These are phyloP conservation scores for Larix kaempferi DNA, from an alignment of 75 land plant species.

Conservation along the genomic window DNA sequence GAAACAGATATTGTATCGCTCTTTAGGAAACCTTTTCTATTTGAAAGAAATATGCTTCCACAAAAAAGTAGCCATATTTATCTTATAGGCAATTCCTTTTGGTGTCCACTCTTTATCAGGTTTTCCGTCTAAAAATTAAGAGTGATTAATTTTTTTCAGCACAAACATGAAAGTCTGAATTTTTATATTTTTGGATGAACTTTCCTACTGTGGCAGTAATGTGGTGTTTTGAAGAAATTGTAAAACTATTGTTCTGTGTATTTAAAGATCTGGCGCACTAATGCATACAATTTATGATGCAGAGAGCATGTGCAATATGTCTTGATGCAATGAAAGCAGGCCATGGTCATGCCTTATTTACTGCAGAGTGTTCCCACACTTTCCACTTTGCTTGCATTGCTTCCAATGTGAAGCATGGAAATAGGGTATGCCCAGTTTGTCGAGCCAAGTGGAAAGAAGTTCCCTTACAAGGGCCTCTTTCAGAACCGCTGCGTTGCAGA, in stretches of 20 bases:
- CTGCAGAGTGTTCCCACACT: constrained; percentile 89
- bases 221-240: not conserved
- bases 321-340: constrained; percentile 70
- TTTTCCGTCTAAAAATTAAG: not conserved
- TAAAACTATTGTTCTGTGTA: no score
- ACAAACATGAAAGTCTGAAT: not conserved
- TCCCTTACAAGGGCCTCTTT: constrained; percentile 54
- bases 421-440: constrained; percentile 84
- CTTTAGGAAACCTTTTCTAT: no score
- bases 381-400: constrained; percentile 91
- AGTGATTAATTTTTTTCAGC: not conserved
- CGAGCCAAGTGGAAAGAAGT: constrained; percentile 92
- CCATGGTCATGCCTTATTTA: constrained; percentile 81
- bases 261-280: not conserved
- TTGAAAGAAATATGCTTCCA: no score
- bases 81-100: no score
- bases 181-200: not conserved
- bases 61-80: no score
- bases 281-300: constrained; percentile 18
- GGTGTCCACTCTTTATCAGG: no score
- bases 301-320: constrained; percentile 85
- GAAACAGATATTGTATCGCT: no score
- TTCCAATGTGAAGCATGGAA: constrained; percentile 87
- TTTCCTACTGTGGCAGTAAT: not conserved
- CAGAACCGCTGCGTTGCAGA: constrained; percentile 16